phyloP scores from a whole-genome alignment of 1,284 basidiomycete genomes.

The Cryptococcus maquisensis region DNA sequence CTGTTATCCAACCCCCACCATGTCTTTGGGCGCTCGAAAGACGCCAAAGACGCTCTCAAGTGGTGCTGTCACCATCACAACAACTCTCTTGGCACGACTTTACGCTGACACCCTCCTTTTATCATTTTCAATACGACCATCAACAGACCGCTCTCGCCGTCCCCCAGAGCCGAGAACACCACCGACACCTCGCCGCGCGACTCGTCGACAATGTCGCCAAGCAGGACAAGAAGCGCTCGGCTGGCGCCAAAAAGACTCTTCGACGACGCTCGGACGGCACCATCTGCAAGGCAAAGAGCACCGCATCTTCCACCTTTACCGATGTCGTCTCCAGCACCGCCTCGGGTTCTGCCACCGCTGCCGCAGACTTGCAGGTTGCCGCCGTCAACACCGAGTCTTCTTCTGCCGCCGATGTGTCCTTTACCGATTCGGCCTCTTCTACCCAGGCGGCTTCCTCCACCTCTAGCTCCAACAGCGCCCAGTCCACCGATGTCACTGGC shows the following conservation, averaged over 20 bases:
- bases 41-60: neutral
- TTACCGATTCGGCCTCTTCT: constrained; percentile 5
- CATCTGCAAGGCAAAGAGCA: constrained; percentile 27
- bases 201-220: constrained; percentile 7
- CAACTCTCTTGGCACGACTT: neutral
- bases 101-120: neutral
- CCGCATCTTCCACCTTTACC: constrained; percentile 6
- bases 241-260: constrained; percentile 6
- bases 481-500: constrained; percentile 1
- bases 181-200: constrained; percentile 27
- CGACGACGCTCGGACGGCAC: constrained; percentile 41
- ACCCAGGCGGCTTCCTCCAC: constrained; percentile 16
- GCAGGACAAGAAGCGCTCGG: neutral
- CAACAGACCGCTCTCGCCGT: constrained; percentile 3
- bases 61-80: neutral
- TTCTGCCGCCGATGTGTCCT: constrained; percentile 1
- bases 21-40: neutral
- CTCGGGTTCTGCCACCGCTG: constrained; percentile 9
- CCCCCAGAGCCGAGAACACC: constrained; percentile 13
- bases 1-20: neutral
- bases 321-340: constrained; percentile 21
- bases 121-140: neutral
- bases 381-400: neutral
- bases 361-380: constrained; percentile 2
- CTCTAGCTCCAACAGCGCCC: constrained; percentile 12